Percentiles rank a stretch among this genome's conserved stretches.
Conservation (phyloP, 2,329 filamentous ascomycete genomes). For the Aspergillus persii region DNA sequence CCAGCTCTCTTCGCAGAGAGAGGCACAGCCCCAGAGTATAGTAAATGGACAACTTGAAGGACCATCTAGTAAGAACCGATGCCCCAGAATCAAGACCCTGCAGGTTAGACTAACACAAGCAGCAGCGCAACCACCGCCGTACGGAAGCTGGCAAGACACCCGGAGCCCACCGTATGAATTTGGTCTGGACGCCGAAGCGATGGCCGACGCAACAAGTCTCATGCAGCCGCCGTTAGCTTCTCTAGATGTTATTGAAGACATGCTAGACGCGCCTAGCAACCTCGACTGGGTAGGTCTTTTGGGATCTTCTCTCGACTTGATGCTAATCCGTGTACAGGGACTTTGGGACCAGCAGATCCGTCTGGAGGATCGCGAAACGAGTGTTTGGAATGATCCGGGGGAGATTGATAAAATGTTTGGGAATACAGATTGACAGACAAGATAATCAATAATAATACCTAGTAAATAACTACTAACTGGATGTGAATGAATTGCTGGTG, state of each 20-base stretch:
- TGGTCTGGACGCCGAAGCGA: neutral
- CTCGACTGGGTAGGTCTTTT: conserved; percentile 33
- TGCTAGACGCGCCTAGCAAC: conserved; percentile 32
- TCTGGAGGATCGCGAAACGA: neutral
- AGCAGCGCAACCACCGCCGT: conserved; percentile 13
- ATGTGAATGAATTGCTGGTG: too few species aligned
- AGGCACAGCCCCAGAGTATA: neutral
- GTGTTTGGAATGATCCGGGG: conserved; percentile 5
- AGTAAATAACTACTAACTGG: too few species aligned
- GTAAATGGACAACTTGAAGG: neutral
- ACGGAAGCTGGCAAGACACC: conserved; percentile 9
- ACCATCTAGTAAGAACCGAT: neutral
- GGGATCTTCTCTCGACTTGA: neutral
- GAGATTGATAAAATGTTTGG: neutral
- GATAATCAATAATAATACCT: too few species aligned
- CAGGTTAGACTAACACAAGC: neutral
- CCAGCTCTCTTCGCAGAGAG: neutral
- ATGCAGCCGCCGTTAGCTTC: conserved; percentile 13
- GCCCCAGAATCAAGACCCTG: too few species aligned
- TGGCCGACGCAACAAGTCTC: neutral
- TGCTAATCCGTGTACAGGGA: conserved; percentile 13
- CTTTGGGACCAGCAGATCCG: conserved; percentile 26
- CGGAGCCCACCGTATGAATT: conserved; percentile 5
- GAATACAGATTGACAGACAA: neutral
- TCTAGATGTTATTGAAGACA: conserved; percentile 32